Conservation (phyloP, 768 basidiomycete genomes). For the Sporobolomyces phaffii region DNA sequence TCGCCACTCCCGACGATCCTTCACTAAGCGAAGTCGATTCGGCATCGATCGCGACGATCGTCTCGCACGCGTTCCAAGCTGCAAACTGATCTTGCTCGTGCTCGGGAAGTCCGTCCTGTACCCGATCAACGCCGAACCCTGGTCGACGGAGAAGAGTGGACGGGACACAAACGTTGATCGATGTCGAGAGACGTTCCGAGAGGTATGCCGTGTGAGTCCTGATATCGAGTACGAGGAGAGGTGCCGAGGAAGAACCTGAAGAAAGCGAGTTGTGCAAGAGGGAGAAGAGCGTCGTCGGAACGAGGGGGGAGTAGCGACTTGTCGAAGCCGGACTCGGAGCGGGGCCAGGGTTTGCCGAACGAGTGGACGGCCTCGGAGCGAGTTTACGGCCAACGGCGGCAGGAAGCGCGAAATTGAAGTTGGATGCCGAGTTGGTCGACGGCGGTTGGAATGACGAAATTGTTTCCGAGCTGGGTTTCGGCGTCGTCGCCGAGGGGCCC, state of each 20-base stretch:
- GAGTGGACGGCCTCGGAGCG: background rate
- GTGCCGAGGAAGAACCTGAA: slow-evolving; percentile 3
- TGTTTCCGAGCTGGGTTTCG: background rate
- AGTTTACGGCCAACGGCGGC: background rate
- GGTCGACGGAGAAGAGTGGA: slow-evolving; percentile 90
- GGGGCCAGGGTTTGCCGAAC: background rate
- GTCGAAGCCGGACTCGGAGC: background rate
- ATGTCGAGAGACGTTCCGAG: slow-evolving; percentile 56
- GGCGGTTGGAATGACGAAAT: slow-evolving; percentile 1
- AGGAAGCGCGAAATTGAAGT: background rate
- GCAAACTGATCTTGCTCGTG: slow-evolving; percentile 56
- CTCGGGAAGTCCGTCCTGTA: slow-evolving; percentile 74
- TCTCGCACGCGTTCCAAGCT: slow-evolving; percentile 41
- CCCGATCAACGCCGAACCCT: slow-evolving; percentile 68
- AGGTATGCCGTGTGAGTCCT: slow-evolving; percentile 71
- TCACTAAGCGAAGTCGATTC: slow-evolving; percentile 62
- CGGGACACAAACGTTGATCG: slow-evolving; percentile 82
- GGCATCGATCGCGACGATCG: slow-evolving; percentile 78
- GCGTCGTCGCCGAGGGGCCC: background rate
- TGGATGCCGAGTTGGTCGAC: background rate
- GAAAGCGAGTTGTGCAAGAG: background rate
- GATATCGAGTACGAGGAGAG: slow-evolving; percentile 72
- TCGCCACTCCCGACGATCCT: slow-evolving; percentile 47
- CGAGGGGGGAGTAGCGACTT: slow-evolving; percentile 16
- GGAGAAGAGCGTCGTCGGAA: slow-evolving; percentile 22